Evolutionary conservation across 495 filamentous ascomycete genomes (phyloP).

Genomic region (Geopyxis carbonaria): DNA sequence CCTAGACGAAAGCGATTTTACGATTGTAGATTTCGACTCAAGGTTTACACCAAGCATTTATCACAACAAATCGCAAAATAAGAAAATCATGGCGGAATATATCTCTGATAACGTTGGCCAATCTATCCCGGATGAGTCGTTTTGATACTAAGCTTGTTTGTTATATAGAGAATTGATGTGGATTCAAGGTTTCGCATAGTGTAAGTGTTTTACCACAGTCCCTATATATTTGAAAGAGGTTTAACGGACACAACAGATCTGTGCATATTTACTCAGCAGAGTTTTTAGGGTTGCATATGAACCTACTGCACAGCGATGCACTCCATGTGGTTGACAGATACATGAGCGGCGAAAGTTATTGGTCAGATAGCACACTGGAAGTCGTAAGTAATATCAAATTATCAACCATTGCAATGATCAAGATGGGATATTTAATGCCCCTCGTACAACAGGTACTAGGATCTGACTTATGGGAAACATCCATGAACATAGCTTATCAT

Average conservation of each 20-base stretch:
- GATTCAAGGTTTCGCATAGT: conserved; percentile 1
- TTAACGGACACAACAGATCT: neutral
- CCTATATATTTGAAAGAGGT: neutral
- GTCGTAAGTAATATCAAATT: no score
- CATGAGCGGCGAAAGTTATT: neutral
- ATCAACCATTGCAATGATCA: no score
- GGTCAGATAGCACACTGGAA: no score
- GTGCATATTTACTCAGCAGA: neutral
- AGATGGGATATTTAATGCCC: no score
- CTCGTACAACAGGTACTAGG: no score
- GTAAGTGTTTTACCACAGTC: neutral
- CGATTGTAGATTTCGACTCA: neutral
- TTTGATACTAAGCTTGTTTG: no score
- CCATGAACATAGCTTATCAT: no score
- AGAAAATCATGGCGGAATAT: neutral
- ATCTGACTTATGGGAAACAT: no score
- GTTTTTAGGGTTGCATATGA: neutral
- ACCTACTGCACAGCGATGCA: neutral
- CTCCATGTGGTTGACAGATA: neutral
- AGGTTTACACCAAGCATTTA: neutral
- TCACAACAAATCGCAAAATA: neutral
- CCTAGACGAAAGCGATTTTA: neutral
- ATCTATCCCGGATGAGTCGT: no score
- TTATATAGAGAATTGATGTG: neutral
- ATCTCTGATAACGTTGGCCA: neutral